Evolutionary conservation across 2,329 filamentous ascomycete genomes (phyloP).

Genomic region (Metarhizium rileyi): DNA sequence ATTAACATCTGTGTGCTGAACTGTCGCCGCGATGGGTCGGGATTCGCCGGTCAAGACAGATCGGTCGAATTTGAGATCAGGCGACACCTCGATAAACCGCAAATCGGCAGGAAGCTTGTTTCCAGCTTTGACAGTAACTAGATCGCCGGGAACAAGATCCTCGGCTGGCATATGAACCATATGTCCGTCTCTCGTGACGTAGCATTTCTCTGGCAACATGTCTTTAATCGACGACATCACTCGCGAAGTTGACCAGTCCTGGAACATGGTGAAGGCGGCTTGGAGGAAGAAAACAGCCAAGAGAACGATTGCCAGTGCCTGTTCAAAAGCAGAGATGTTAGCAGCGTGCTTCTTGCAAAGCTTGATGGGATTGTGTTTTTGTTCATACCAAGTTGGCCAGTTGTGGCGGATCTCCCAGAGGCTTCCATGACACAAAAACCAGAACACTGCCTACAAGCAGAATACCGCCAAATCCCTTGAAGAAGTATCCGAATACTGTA

Average conservation of each 20-base stretch:
- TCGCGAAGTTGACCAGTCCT: conserved; percentile 66
- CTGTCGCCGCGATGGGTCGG: conserved; percentile 49
- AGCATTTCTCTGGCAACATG: conserved; percentile 67
- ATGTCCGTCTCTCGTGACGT: conserved; percentile 51
- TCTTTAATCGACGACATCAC: conserved; percentile 74
- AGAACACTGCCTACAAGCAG: conserved; percentile 59
- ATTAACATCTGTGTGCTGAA: conserved; percentile 60
- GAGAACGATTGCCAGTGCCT: conserved; percentile 63
- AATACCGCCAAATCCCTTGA: conserved; percentile 66
- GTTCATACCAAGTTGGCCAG: conserved; percentile 46
- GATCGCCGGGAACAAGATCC: conserved; percentile 63
- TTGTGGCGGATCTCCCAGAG: conserved; percentile 60
- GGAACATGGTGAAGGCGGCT: conserved; percentile 59
- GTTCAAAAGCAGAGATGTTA: background rate
- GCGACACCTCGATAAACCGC: conserved; percentile 57
- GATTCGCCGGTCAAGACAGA: conserved; percentile 65
- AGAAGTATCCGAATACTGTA: conserved; percentile 59
- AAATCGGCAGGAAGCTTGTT: conserved; percentile 68
- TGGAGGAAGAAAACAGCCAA: conserved; percentile 60
- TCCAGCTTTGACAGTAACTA: conserved; percentile 58
- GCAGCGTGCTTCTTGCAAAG: background rate
- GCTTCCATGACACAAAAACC: conserved; percentile 69
- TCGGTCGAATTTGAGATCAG: conserved; percentile 62
- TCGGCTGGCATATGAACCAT: conserved; percentile 38
- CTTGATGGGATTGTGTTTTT: background rate